phyloP scores from a whole-genome alignment of 768 basidiomycete genomes.

The Lactifluus pinguis region DNA sequence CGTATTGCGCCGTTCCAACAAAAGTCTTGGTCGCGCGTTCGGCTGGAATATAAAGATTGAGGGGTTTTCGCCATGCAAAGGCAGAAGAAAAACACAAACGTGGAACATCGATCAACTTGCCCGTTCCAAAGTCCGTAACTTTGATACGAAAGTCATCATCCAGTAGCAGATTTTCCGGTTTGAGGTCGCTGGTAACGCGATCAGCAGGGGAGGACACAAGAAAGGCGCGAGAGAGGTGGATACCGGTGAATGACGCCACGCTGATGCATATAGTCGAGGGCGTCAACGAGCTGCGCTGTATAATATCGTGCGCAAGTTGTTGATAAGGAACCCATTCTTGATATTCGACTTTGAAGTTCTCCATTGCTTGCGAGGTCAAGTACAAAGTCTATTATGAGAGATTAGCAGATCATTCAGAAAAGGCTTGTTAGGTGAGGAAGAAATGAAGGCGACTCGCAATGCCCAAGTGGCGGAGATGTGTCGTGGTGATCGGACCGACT shows the following conservation, averaged over 20 bases:
- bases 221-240: conserved; percentile 13
- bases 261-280: conserved; percentile 83
- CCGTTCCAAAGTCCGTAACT: conserved; percentile 96
- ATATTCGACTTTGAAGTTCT: conserved; percentile 65
- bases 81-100: conserved; percentile 34
- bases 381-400: conserved; percentile 51
- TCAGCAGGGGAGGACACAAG: conserved; percentile 1
- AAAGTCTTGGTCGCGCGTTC: conserved; percentile 56
- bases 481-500: conserved; percentile 1
- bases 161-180: conserved; percentile 86
- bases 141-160: conserved; percentile 81
- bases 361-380: conserved; percentile 71
- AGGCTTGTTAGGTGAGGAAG: neutral
- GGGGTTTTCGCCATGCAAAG: conserved; percentile 19
- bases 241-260: conserved; percentile 85
- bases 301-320: conserved; percentile 72
- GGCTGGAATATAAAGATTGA: conserved; percentile 26
- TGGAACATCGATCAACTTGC: conserved; percentile 56
- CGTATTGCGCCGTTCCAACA: conserved; percentile 87
- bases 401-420: neutral
- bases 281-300: conserved; percentile 82
- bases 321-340: conserved; percentile 79
- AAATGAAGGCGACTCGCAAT: neutral
- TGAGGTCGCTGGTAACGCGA: conserved; percentile 47
- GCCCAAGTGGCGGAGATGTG: neutral